A percentile compares a stretch with the other conserved stretches of the same genome.
phyloP scores from a whole-genome alignment of 305 asterid genomes.

The Ilex paraguariensis region DNA sequence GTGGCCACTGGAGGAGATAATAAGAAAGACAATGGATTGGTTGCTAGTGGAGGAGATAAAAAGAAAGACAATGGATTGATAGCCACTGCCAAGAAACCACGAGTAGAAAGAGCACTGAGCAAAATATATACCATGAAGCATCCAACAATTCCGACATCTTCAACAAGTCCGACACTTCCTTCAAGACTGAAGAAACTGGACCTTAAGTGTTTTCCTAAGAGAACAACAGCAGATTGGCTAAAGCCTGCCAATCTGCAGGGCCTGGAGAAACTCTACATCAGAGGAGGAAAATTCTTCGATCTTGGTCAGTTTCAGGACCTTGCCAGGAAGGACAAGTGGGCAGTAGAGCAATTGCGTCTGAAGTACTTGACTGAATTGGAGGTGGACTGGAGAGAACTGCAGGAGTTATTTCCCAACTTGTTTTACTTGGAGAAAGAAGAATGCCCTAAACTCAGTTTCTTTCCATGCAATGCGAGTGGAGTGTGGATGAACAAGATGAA shows the following conservation, averaged over 20 bases:
- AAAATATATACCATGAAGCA: no score
- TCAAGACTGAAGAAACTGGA: constrained; percentile 35
- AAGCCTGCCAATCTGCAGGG: constrained; percentile 9
- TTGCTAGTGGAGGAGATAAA: no score
- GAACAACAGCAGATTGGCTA: constrained; percentile 31
- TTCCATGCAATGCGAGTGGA: constrained; percentile 45
- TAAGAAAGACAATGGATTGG: not conserved
- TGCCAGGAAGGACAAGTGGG: constrained; percentile 20
- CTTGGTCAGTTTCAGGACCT: constrained; percentile 28
- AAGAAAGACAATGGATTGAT: no score
- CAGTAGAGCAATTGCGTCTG: constrained; percentile 31
- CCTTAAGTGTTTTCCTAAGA: constrained; percentile 34
- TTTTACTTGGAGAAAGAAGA: constrained; percentile 35
- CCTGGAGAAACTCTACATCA: constrained; percentile 40
- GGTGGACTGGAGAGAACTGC: constrained; percentile 42
- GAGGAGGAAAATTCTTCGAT: constrained; percentile 44
- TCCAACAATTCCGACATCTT: no score
- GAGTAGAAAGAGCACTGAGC: no score
- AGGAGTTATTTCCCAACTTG: constrained; percentile 35
- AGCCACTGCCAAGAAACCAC: no score
- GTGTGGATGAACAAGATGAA: constrained; percentile 32
- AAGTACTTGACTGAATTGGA: constrained; percentile 37
- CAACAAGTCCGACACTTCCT: constrained; percentile 10
- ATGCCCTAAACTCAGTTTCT: constrained; percentile 42
- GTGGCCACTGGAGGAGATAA: no score